Conservation (phyloP, 2,329 filamentous ascomycete genomes). For the Colletotrichum spinosum region DNA sequence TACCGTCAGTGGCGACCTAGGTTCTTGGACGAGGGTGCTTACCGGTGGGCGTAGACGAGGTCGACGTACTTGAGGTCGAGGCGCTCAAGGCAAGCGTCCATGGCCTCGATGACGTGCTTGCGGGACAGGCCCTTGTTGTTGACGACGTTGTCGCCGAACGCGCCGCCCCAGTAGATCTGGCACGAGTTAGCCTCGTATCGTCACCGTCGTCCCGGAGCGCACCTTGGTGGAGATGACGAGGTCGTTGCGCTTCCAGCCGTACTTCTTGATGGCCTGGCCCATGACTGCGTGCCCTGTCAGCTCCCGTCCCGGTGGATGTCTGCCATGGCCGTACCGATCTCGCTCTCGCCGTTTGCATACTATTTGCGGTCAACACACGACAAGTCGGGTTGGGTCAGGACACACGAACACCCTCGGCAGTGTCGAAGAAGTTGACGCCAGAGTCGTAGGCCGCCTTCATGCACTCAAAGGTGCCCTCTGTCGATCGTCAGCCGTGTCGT, state of each 20-base stretch:
- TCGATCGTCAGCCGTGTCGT: neutral
- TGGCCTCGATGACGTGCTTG: constrained; percentile 78
- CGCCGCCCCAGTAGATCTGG: constrained; percentile 73
- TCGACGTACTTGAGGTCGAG: constrained; percentile 72
- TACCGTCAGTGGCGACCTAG: neutral
- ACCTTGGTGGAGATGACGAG: constrained; percentile 72
- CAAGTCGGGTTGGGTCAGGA: too few species aligned
- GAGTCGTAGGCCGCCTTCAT: constrained; percentile 71
- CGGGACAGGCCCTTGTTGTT: constrained; percentile 76
- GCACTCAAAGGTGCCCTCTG: constrained; percentile 63
- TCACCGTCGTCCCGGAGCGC: constrained; percentile 21
- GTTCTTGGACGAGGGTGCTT: neutral
- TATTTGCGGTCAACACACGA: too few species aligned
- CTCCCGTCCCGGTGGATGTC: neutral
- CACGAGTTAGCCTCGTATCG: constrained; percentile 9
- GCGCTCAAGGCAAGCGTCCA: constrained; percentile 68
- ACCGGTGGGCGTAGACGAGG: constrained; percentile 74
- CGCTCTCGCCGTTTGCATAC: constrained; percentile 70
- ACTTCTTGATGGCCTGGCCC: constrained; percentile 70
- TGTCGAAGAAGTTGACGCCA: constrained; percentile 74
- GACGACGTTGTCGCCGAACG: constrained; percentile 69
- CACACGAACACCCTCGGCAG: constrained; percentile 57
- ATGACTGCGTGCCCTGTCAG: constrained; percentile 55
- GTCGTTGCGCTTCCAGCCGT: constrained; percentile 71
- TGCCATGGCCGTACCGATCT: constrained; percentile 50